A percentile compares a stretch with the other conserved stretches of the same genome.
Evolutionary conservation across 352 stramenopile species (phyloP).

Genomic region (Globisporangium spinosum): DNA sequence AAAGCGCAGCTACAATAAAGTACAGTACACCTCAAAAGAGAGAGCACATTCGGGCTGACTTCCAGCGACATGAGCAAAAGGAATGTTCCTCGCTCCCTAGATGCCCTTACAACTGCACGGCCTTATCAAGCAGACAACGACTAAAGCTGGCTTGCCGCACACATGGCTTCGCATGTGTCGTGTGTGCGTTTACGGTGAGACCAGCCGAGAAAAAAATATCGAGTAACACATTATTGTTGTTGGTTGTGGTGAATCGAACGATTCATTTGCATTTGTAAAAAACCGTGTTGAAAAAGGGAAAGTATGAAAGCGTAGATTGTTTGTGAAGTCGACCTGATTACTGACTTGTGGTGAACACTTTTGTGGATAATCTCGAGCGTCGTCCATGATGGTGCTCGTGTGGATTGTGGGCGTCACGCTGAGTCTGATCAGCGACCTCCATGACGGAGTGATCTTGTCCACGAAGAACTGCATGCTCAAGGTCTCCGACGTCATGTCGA

Average conservation of each 20-base stretch:
- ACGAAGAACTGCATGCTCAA: neutral
- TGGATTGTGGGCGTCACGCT: neutral
- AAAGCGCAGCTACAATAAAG: too few species aligned
- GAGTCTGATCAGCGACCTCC: conserved; percentile 6
- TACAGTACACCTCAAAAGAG: too few species aligned
- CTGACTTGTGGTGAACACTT: too few species aligned
- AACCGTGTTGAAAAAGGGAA: too few species aligned
- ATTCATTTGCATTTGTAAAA: too few species aligned
- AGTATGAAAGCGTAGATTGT: too few species aligned
- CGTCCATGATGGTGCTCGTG: conserved; percentile 2
- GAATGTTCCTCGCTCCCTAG: neutral
- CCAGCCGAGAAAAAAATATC: too few species aligned
- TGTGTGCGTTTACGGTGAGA: neutral
- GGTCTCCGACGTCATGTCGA: conserved; percentile 10
- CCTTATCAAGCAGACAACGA: neutral
- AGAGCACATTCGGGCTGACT: too few species aligned
- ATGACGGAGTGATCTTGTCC: neutral
- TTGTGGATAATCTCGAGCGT: neutral
- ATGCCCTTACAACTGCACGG: neutral
- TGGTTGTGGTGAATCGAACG: too few species aligned
- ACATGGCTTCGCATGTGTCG: neutral
- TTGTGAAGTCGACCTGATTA: too few species aligned
- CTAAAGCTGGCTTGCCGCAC: neutral
- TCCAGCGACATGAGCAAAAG: neutral
- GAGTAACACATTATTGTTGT: too few species aligned